These are phyloP conservation scores for Suhomyces panamericanus DNA, from an alignment of 1,139 yeast genomes.

Conservation along the genomic window DNA sequence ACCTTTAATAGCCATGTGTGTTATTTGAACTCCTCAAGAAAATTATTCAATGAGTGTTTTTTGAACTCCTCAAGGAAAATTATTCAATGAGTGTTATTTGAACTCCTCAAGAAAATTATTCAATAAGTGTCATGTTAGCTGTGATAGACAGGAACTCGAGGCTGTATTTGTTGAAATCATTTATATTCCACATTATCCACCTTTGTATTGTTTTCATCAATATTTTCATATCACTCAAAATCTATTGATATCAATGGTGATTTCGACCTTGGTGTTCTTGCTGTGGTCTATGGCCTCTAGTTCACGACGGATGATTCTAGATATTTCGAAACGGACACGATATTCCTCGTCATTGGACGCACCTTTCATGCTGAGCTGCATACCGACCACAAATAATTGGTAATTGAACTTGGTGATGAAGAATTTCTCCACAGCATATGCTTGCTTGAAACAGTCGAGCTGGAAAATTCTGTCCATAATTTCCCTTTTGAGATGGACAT, in stretches of 20 bases:
- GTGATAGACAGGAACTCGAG: no score
- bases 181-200: no score
- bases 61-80: no score
- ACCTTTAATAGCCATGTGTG: no score
- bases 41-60: no score
- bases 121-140: no score
- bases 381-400: slow-evolving; percentile 55
- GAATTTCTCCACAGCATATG: slow-evolving; percentile 49
- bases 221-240: slow-evolving; percentile 15
- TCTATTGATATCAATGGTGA: slow-evolving; percentile 62
- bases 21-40: no score
- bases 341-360: slow-evolving; percentile 70
- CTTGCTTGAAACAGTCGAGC: slow-evolving; percentile 51
- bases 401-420: slow-evolving; percentile 64
- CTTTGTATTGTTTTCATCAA: not conserved
- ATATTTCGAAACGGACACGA: slow-evolving; percentile 52
- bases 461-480: slow-evolving; percentile 40
- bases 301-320: slow-evolving; percentile 43
- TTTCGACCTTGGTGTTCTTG: slow-evolving; percentile 45
- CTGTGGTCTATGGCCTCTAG: slow-evolving; percentile 25
- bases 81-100: no score
- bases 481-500: slow-evolving; percentile 34
- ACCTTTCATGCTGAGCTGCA: slow-evolving; percentile 60
- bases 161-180: no score
- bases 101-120: no score